Percentiles rank a stretch among this genome's conserved stretches.
phyloP scores from a whole-genome alignment of 2,329 filamentous ascomycete species.

The Paecilomyces dactylethromorphus region DNA sequence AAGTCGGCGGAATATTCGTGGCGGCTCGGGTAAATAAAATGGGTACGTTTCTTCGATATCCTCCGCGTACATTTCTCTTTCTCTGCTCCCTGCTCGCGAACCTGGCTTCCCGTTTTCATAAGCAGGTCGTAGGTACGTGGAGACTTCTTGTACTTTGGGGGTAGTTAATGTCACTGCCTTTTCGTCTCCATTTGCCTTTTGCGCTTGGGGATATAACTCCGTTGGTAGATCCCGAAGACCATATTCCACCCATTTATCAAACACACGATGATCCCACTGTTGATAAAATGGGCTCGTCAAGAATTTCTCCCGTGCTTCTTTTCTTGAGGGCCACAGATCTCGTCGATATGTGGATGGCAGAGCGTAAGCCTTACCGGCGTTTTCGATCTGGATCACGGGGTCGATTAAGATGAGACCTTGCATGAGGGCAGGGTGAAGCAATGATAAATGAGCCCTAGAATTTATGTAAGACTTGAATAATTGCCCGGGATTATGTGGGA shows the following conservation, averaged over 20 bases:
- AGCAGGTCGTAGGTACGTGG: conserved; percentile 15
- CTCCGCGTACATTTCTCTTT: conserved; percentile 27
- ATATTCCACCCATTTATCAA: conserved; percentile 7
- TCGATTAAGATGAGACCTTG: background rate
- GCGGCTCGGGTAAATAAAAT: conserved; percentile 26
- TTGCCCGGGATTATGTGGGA: background rate
- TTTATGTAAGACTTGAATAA: background rate
- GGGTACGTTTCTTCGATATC: conserved; percentile 12
- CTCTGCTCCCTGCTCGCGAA: background rate
- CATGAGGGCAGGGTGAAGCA: background rate
- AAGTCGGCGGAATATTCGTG: conserved; percentile 18
- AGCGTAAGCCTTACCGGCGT: background rate
- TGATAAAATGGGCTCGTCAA: background rate
- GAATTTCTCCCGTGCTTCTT: conserved; percentile 3
- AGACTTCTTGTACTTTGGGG: conserved; percentile 72
- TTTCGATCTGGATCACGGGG: background rate
- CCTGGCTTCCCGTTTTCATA: conserved; percentile 4
- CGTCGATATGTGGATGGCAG: background rate
- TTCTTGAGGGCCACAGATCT: conserved; percentile 6
- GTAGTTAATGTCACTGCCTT: conserved; percentile 59
- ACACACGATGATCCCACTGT: conserved; percentile 6
- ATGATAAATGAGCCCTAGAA: background rate
- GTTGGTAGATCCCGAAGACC: conserved; percentile 6
- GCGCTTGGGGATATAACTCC: background rate
- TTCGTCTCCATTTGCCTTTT: background rate